Evolutionary conservation across 169 alveolate genomes (phyloP).

Genomic region (Plasmodium cynomolgi): DNA sequence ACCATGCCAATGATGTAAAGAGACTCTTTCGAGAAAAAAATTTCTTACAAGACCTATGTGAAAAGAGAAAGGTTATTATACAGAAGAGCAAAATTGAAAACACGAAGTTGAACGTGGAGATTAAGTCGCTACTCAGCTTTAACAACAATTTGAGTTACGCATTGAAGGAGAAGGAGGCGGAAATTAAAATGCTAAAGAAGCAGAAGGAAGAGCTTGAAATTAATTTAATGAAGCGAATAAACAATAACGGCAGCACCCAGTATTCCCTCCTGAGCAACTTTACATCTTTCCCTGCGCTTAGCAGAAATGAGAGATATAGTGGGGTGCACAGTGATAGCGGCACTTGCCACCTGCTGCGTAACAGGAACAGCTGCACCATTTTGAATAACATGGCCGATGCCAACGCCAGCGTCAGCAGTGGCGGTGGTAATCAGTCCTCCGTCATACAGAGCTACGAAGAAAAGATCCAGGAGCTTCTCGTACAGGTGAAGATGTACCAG

Average conservation of each 20-base stretch:
- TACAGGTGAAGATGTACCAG: constrained; percentile 63
- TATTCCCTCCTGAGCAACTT: constrained; percentile 12
- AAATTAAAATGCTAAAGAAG: constrained; percentile 51
- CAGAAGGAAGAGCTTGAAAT: constrained; percentile 69
- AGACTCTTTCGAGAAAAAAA: constrained; percentile 38
- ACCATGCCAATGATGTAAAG: constrained; percentile 26
- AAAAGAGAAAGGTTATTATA: constrained; percentile 46
- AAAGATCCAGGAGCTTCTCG: constrained; percentile 40
- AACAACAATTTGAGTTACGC: constrained; percentile 65
- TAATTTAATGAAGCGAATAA: constrained; percentile 39
- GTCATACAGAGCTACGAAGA: constrained; percentile 40
- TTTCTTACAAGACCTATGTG: constrained; percentile 64
- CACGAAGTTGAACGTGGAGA: constrained; percentile 47
- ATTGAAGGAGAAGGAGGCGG: constrained; percentile 72
- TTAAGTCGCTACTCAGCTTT: constrained; percentile 56
- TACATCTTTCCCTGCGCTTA: not conserved
- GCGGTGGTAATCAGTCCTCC: not conserved
- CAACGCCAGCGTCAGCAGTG: not conserved
- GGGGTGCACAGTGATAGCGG: not conserved
- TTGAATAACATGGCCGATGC: not conserved
- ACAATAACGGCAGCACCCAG: constrained; percentile 5
- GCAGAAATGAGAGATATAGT: not conserved
- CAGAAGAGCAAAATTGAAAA: constrained; percentile 70
- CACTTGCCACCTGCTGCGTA: not conserved
- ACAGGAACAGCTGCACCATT: not conserved